phyloP scores from a whole-genome alignment of 129 eudicot species.

The Centrapalus pauciflorus region DNA sequence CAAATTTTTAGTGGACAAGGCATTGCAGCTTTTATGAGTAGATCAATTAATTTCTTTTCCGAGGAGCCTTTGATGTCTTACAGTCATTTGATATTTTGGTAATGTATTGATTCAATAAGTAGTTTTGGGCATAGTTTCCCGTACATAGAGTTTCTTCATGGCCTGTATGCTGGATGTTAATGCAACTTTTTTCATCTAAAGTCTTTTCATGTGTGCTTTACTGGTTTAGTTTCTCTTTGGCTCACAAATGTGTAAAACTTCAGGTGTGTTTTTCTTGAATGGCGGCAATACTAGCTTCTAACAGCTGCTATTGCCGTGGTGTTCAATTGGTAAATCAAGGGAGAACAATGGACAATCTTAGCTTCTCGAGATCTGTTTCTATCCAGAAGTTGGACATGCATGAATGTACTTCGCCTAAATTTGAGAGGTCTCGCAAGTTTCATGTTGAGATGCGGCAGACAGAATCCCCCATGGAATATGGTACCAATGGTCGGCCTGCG shows the following conservation, averaged over 20 bases:
- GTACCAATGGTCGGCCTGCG: constrained; percentile 43
- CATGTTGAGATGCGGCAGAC: constrained; percentile 52
- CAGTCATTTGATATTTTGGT: not conserved
- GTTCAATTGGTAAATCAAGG: constrained; percentile 41
- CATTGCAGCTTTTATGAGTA: constrained; percentile 6
- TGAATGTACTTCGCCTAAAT: constrained; percentile 8
- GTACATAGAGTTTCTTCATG: too few species aligned
- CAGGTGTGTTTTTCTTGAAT: constrained; percentile 36
- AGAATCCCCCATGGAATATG: constrained; percentile 41
- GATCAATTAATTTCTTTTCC: too few species aligned
- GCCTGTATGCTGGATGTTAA: not conserved
- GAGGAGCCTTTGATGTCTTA: not conserved
- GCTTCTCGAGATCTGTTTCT: constrained; percentile 48
- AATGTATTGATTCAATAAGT: too few species aligned
- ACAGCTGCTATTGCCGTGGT: constrained; percentile 62
- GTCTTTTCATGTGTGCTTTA: not conserved
- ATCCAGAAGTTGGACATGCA: constrained; percentile 23
- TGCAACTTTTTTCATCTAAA: not conserved
- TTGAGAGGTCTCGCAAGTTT: constrained; percentile 16
- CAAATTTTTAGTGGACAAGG: too few species aligned
- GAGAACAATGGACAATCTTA: constrained; percentile 36
- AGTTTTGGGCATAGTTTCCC: too few species aligned
- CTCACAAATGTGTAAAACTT: constrained; percentile 14
- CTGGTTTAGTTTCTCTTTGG: constrained; percentile 13
- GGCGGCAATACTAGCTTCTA: constrained; percentile 84